A percentile compares a stretch with the other conserved stretches of the same genome.
Evolutionary conservation across 1,284 basidiomycete genomes (phyloP).

Genomic region (Xerocomus minutiporus): DNA sequence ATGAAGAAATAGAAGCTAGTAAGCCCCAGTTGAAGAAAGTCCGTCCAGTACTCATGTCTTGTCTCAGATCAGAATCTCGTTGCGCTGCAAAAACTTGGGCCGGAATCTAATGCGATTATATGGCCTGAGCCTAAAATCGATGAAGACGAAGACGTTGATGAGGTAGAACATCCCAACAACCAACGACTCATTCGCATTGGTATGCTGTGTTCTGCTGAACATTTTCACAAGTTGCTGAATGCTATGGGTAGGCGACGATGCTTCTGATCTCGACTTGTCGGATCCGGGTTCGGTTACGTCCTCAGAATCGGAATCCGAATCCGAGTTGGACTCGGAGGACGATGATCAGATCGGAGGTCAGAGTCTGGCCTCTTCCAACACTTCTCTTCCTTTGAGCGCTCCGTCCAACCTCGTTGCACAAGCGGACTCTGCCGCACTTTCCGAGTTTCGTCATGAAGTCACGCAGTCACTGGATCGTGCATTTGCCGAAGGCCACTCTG

Average conservation of each 20-base stretch:
- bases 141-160: slow-evolving; percentile 60
- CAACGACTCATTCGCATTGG: slow-evolving; percentile 69
- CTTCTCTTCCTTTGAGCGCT: slow-evolving; percentile 34
- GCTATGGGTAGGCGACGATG: slow-evolving; percentile 49
- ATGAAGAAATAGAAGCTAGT: slow-evolving; percentile 64
- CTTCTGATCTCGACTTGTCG: slow-evolving; percentile 54
- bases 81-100: slow-evolving; percentile 47
- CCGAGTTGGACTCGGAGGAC: slow-evolving; percentile 27
- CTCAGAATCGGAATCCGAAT: slow-evolving; percentile 32
- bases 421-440: slow-evolving; percentile 45
- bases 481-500: slow-evolving; percentile 84
- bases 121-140: slow-evolving; percentile 56
- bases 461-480: slow-evolving; percentile 81
- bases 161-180: slow-evolving; percentile 57
- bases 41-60: background rate
- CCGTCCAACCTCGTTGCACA: slow-evolving; percentile 35
- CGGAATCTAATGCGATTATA: slow-evolving; percentile 62
- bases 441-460: slow-evolving; percentile 78
- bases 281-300: slow-evolving; percentile 53
- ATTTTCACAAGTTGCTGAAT: slow-evolving; percentile 1
- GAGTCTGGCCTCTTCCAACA: slow-evolving; percentile 42
- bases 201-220: slow-evolving; percentile 24
- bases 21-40: slow-evolving; percentile 20
- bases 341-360: slow-evolving; percentile 31
- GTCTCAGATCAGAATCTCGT: slow-evolving; percentile 41